Evolutionary conservation across 805 yeast genomes (phyloP).

Genomic region (Metschnikowia cubensis): DNA sequence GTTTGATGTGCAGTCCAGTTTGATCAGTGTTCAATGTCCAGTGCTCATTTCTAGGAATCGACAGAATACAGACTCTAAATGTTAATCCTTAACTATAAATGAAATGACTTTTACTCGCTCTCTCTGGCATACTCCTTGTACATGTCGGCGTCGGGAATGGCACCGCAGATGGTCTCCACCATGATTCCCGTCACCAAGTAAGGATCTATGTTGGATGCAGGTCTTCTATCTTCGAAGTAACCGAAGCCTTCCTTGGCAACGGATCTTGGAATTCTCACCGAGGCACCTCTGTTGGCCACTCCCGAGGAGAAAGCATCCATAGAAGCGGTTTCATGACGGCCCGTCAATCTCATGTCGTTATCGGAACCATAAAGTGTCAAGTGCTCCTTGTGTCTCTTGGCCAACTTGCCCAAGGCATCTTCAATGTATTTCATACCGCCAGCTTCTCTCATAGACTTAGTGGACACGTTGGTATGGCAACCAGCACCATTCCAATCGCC

Average conservation of each 20-base stretch:
- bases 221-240: constrained; percentile 99
- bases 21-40: too few relatives aligned
- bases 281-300: constrained; percentile 99
- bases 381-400: constrained; percentile 96
- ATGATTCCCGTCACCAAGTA: constrained; percentile 98
- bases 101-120: constrained; percentile 20
- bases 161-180: constrained; percentile 94
- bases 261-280: constrained; percentile 97
- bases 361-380: constrained; percentile 93
- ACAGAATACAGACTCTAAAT: too few relatives aligned
- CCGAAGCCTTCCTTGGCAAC: constrained; percentile 98
- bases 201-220: constrained; percentile 99
- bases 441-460: constrained; percentile 82
- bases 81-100: not conserved
- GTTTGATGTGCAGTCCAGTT: too few relatives aligned
- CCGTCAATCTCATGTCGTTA: constrained; percentile 93
- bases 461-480: constrained; percentile 98
- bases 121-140: constrained; percentile 84
- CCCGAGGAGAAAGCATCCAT: constrained; percentile 89
- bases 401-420: constrained; percentile 85
- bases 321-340: constrained; percentile 97
- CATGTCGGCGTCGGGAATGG: constrained; percentile 94
- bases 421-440: constrained; percentile 97
- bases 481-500: constrained; percentile 99
- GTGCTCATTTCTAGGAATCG: not conserved